Conservation (phyloP, 768 basidiomycete genomes). For the Ephemerocybe angulata region DNA sequence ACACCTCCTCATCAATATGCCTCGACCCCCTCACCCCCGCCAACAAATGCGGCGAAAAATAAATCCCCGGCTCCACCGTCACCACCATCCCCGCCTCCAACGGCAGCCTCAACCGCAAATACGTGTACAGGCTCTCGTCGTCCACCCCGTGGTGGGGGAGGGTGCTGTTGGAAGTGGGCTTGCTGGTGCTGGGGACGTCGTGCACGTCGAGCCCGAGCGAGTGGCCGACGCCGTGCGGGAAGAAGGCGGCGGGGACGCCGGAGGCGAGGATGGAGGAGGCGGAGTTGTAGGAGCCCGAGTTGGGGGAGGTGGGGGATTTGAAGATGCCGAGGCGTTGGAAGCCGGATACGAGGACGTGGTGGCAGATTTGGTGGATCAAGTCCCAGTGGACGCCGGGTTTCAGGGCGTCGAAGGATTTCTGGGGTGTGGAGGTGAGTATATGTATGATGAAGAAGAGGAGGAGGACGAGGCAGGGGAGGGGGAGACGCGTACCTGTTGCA, state of each 20-base stretch:
- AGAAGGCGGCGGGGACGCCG: slow-evolving; percentile 82
- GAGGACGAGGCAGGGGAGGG: too few species aligned
- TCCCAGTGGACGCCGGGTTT: slow-evolving; percentile 90
- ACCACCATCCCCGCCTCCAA: slow-evolving; percentile 82
- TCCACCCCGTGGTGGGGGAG: slow-evolving; percentile 36
- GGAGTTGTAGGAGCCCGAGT: slow-evolving; percentile 54
- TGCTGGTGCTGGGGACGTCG: slow-evolving; percentile 82
- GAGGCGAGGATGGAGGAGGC: slow-evolving; percentile 69
- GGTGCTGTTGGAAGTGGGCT: slow-evolving; percentile 56
- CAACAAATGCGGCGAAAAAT: slow-evolving; percentile 81
- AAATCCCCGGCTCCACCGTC: slow-evolving; percentile 90
- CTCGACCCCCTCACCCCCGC: slow-evolving; percentile 56
- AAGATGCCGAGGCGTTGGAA: slow-evolving; percentile 87
- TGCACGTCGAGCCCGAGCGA: slow-evolving; percentile 93
- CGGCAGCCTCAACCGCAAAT: slow-evolving; percentile 74
- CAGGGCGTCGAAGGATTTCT: slow-evolving; percentile 68
- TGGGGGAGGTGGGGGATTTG: slow-evolving; percentile 47
- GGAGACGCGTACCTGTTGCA: slow-evolving; percentile 61
- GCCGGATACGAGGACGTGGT: slow-evolving; percentile 74
- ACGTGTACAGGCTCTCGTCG: slow-evolving; percentile 70
- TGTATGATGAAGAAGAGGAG: not conserved
- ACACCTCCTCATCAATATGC: slow-evolving; percentile 65
- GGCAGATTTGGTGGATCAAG: slow-evolving; percentile 77
- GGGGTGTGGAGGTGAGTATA: not conserved
- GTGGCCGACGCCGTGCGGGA: slow-evolving; percentile 92